Percentiles rank a stretch among this genome's conserved stretches.
Evolutionary conservation across 2,329 filamentous ascomycete species (phyloP).

Genomic region (Fusarium algeriense): DNA sequence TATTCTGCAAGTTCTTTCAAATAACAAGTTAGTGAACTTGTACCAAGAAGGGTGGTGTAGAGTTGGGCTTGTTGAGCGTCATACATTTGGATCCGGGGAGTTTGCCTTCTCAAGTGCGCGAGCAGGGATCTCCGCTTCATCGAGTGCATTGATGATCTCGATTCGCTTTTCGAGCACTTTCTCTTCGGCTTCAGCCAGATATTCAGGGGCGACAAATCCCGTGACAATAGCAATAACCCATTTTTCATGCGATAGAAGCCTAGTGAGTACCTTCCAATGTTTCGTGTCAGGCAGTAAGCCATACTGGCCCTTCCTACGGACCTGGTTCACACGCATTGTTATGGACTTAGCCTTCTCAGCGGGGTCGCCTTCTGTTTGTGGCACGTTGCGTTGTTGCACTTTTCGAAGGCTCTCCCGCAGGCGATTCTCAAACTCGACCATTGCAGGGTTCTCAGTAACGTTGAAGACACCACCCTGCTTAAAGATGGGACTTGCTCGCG

Average conservation of each 20-base stretch:
- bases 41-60: background rate
- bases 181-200: constrained; percentile 47
- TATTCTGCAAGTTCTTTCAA: constrained; percentile 51
- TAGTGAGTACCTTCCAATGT: constrained; percentile 52
- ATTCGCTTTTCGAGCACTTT: constrained; percentile 46
- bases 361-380: background rate
- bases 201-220: constrained; percentile 44
- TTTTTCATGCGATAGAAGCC: constrained; percentile 44
- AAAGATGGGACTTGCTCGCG: constrained; percentile 6
- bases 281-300: constrained; percentile 52
- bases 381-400: constrained; percentile 25
- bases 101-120: constrained; percentile 37
- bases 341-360: constrained; percentile 32
- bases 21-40: constrained; percentile 23
- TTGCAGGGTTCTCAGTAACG: constrained; percentile 40
- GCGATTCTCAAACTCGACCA: constrained; percentile 44
- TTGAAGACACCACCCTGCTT: constrained; percentile 43
- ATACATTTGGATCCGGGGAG: constrained; percentile 51
- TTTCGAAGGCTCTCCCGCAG: constrained; percentile 26
- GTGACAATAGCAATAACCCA: constrained; percentile 50
- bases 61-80: constrained; percentile 24
- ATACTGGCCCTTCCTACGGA: constrained; percentile 40
- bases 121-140: constrained; percentile 44
- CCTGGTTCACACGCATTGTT: constrained; percentile 44
- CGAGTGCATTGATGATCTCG: constrained; percentile 43